Evolutionary conservation across 2,329 filamentous ascomycete genomes (phyloP), one percentile per base, ranked within the genome.

Genomic region (Alternaria panax): DNA sequence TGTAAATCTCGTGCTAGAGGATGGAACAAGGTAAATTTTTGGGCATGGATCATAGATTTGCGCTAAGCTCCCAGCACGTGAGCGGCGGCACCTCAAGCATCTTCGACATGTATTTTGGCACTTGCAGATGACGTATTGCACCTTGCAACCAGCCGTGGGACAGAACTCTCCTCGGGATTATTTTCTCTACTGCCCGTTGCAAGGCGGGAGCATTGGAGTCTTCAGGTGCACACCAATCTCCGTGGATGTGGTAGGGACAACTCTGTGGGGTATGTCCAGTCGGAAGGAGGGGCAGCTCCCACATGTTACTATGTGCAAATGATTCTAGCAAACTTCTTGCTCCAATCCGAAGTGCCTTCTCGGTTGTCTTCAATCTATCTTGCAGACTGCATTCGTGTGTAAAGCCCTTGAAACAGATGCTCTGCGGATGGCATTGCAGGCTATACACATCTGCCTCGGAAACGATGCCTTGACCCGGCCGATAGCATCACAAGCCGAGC

Each of bases 1-100:
- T 51, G 28, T 57, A 27, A 32, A 52, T 47, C 41, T 14, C 24
- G 9, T 24, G 22, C 47, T 38, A 28, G 5, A 45, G 11, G 52
- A 24, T 27, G 47, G 45, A 18, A 52, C 52, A n/a, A 27, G 12
- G 57, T 25, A 59, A 59, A 59, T 59, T 59, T 59, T 56, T 59
- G 52, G 55, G 28, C 40, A 46, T 40, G 40, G 40, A 51, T 56
- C 20, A 41, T 50, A 36, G 56, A 43, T 32, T 25, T 25, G 45
- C 57, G 52, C 57, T 59, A 59, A 42, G 41, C 30, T 4, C 11
- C 14, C 12, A n/a, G 38, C 57, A 59, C 57, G 57, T 59, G 57
- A 51, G 25, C 16, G 30, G 30, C 45, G 28, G 24, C 22, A 7
- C n/a, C 20, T 48, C 20, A 36, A 48, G 28, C 45, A 9, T 22